Evolutionary conservation across 148 eudicot species (phyloP).

Genomic region (Heliamphora exappendiculata): DNA sequence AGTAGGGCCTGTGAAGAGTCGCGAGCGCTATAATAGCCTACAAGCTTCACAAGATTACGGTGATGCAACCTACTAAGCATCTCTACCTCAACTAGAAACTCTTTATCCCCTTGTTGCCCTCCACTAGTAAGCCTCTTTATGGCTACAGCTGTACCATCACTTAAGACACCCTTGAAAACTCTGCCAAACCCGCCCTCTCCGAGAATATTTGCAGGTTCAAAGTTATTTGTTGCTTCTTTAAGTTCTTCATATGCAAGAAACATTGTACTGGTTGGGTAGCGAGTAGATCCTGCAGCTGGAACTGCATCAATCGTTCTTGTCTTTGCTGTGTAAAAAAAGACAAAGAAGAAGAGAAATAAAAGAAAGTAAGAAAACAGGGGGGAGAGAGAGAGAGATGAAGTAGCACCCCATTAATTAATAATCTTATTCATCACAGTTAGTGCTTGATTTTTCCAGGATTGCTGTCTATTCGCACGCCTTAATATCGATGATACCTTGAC

Average conservation of each 20-base stretch:
- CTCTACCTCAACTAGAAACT: slow-evolving; percentile 87
- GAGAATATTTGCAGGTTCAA: slow-evolving; percentile 65
- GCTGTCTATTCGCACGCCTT: background rate
- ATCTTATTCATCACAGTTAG: background rate
- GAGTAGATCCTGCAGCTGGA: slow-evolving; percentile 59
- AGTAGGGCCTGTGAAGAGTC: slow-evolving; percentile 78
- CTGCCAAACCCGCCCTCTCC: slow-evolving; percentile 99
- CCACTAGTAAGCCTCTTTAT: slow-evolving; percentile 87
- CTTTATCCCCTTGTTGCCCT: slow-evolving; percentile 92
- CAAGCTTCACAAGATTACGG: slow-evolving; percentile 92
- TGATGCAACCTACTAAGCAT: slow-evolving; percentile 98
- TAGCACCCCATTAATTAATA: background rate
- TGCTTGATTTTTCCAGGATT: background rate
- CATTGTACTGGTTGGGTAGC: slow-evolving; percentile 82
- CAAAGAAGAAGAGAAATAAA: background rate
- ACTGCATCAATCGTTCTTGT: slow-evolving; percentile 41
- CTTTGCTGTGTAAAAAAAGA: slow-evolving; percentile 32
- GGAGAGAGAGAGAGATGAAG: background rate
- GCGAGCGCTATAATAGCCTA: slow-evolving; percentile 81
- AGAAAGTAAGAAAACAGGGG: background rate
- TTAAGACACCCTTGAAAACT: slow-evolving; percentile 81
- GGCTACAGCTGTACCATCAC: slow-evolving; percentile 89
- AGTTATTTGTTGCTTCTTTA: slow-evolving; percentile 84
- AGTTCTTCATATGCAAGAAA: slow-evolving; percentile 84
- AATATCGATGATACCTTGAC: background rate